Evolutionary conservation across 192 early-diverging fungal species (phyloP), one percentile per base, ranked within the genome.

Genomic region (Radiomyces spectabilis): DNA sequence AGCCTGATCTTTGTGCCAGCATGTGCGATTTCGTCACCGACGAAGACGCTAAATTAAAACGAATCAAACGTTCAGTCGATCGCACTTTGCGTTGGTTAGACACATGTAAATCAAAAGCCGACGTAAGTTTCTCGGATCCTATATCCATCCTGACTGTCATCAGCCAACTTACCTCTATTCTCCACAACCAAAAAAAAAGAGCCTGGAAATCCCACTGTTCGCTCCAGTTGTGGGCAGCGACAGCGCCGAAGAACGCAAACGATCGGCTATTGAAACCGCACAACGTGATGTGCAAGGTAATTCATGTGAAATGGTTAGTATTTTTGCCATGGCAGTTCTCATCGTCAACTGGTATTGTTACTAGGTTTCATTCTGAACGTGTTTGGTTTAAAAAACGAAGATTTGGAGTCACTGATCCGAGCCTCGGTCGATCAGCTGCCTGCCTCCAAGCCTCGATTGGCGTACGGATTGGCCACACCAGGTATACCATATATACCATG

Each of bases 361-460:
- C 30, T 55, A 59, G 77, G 82, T 19, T 82, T 78, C 53, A 62
- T 76, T 8, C 16, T 84, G 3, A 76, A 76, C 57, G 62, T 65
- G 1, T 48, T 68, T 24, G 54, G 57, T 7, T 42, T 81, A 9
- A 68, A 52, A 0, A 50, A 50, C 0, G 72, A 73, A 21, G 53
- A 60, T 7, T 50, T 73, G 8, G 59, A 58, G 0, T 26, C 18
- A 12, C 38, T 72, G 19, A 31, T 80, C 29, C 74, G 69, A 53
- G 59, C 60, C 4, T 84, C 82, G 1, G 5, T 80, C 3, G 57
- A 68, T 1, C 43, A 68, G 15, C 41, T 84, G 6, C 82, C 80
- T 4, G 26, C 35, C 0, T 66, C 72, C 29, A 84, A 84, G 44
- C 81, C 79, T 13, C 71, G 77, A 41, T 29, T 84, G 5, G 67